phyloP scores from a whole-genome alignment of 768 basidiomycete genomes.

The Lentinula raphanica region DNA sequence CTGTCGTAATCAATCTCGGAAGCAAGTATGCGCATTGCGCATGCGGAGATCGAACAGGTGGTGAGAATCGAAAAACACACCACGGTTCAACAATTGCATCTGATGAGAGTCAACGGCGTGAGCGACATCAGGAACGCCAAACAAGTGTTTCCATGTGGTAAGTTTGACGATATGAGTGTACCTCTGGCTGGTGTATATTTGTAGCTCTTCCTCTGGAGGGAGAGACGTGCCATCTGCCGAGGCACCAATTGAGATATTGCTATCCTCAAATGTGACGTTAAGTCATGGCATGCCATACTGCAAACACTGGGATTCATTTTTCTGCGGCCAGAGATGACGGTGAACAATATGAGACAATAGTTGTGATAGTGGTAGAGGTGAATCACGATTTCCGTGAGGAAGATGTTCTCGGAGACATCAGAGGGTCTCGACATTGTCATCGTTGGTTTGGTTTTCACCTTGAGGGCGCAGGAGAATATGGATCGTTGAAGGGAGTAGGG shows the following conservation, averaged over 20 bases:
- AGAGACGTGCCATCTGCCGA: not conserved
- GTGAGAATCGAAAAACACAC: not conserved
- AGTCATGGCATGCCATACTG: conserved; percentile 16
- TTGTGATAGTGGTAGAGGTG: not conserved
- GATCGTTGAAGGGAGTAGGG: not conserved
- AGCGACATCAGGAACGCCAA: conserved; percentile 7
- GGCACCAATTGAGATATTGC: conserved; percentile 10
- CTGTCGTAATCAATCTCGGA: not conserved
- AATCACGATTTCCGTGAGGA: not conserved
- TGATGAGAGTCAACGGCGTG: conserved; percentile 5
- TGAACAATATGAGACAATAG: not conserved
- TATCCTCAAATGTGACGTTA: conserved; percentile 19
- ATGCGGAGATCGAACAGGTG: not conserved
- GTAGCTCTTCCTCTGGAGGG: conserved; percentile 5
- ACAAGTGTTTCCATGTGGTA: conserved; percentile 2
- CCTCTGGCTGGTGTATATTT: conserved; percentile 7
- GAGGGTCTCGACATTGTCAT: not conserved
- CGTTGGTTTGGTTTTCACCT: not conserved
- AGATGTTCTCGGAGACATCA: not conserved
- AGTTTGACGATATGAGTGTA: conserved; percentile 14
- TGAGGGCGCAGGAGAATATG: not conserved
- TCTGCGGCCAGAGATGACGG: not conserved
- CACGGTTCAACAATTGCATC: not conserved
- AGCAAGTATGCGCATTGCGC: not conserved
- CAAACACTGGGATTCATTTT: conserved; percentile 16